Base-by-base conservation (phyloP, 2,329 filamentous ascomycete genomes). In the Sporothrix pallida region DNA sequence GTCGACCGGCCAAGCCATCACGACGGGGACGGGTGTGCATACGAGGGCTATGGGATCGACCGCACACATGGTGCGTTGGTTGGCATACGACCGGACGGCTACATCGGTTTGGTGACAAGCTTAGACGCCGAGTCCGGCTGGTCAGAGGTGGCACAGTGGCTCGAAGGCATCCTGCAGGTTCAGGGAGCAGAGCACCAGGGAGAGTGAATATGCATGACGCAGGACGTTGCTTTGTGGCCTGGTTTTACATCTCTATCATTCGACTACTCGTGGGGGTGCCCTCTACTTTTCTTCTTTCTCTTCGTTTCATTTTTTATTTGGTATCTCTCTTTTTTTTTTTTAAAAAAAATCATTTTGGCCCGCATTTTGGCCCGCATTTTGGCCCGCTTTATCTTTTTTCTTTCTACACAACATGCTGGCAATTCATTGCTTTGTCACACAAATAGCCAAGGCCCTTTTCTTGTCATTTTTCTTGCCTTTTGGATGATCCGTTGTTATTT, bases 31-130 rank as follows among this genome's bases (percentile, higher is more conserved):
- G 86, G 86, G 0, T 77, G 83, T 9, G 83, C 84, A 0, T 89
- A 92, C 77, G 82, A 86, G 73, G 84, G 84, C 3, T 91, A 90
- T 73, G 91, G 89, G 0, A 83, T 93, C 1, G 84, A 89, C 76
- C 79, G 76, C 20, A 82, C 86, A 71, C 80, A 81, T 23, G 91
- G 91, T 0, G 92, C 70, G 2, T 12, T 72, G 10, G 73, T 74
- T 1, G 70, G 54, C n/a, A 54, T 72, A 37, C 70, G 70, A 68
- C 92, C 91, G 2, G 92, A 93, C 82, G 89, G 91, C 78, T 90
- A 93, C 80, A 86, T 93, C 46, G 85, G 82, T 0, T 82, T 80
- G 58, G 75, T 83, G 2, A 76, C 78, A 4, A 75, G 78, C 70
- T 77, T 87, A 23, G 83, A 83, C 5, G 60, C 60, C 9, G 79